phyloP scores from a whole-genome alignment of 176 grass and related monocot species.

The Cenchrus americanus region DNA sequence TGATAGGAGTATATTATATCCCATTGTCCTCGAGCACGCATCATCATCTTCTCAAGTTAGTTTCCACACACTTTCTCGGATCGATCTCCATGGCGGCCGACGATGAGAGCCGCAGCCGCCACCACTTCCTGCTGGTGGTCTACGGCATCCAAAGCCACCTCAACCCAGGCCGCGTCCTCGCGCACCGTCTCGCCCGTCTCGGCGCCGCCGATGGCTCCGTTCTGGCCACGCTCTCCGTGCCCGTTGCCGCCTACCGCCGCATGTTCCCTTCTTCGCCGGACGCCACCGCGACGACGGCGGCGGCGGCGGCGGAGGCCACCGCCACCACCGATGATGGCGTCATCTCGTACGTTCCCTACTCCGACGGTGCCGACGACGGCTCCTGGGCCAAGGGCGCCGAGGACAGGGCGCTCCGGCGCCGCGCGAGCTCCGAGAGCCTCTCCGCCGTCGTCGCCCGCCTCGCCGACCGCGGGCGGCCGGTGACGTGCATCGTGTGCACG shows the following conservation, averaged over 20 bases:
- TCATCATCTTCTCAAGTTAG: too few relatives aligned
- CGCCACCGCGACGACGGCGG: background rate
- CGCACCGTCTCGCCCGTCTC: constrained; percentile 29
- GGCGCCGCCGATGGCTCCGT: background rate
- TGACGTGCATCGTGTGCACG: constrained; percentile 56
- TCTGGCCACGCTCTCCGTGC: constrained; percentile 39
- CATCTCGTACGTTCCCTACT: constrained; percentile 38
- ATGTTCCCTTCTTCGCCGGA: constrained; percentile 37
- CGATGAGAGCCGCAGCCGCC: background rate
- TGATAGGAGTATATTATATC: background rate
- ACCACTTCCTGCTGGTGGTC: constrained; percentile 45
- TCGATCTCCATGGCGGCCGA: constrained; percentile 14
- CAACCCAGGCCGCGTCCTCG: constrained; percentile 40
- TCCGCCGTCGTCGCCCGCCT: background rate
- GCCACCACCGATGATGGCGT: constrained; percentile 31
- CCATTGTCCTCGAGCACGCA: background rate
- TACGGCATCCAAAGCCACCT: constrained; percentile 47
- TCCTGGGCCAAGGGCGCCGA: background rate
- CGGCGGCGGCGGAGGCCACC: constrained; percentile 11
- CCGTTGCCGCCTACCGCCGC: constrained; percentile 8
- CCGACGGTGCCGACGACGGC: constrained; percentile 38
- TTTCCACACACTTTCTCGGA: background rate
- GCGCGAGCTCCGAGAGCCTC: constrained; percentile 32
- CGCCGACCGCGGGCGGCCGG: constrained; percentile 31
- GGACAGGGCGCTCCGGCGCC: background rate